Conservation (phyloP, 2,329 filamentous ascomycete species). For the Clarireedia paspali region DNA sequence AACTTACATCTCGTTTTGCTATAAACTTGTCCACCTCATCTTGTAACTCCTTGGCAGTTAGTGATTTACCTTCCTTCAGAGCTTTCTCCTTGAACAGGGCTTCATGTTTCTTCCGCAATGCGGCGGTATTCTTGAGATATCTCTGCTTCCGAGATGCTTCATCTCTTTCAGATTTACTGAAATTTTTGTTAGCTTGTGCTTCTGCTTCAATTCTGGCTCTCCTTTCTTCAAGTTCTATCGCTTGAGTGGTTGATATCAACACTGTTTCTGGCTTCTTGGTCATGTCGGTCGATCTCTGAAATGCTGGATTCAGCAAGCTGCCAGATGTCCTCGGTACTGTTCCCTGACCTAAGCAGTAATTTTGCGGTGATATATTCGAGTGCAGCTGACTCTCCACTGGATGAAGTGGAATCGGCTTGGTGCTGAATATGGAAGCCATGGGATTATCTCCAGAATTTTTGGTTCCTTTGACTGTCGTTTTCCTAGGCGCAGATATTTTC, state of each 20-base stretch:
- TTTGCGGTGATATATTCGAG: too few relatives aligned
- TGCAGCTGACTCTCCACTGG: too few relatives aligned
- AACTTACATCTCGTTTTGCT: constrained; percentile 10
- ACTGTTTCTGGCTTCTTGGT: neutral
- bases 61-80: neutral
- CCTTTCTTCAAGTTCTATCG: neutral
- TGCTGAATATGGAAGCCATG: neutral
- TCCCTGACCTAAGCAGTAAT: too few relatives aligned
- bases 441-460: neutral
- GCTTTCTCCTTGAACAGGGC: neutral
- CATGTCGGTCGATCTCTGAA: too few relatives aligned
- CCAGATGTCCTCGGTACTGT: too few relatives aligned
- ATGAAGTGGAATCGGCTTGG: neutral
- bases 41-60: neutral
- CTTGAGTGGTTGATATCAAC: constrained; percentile 1
- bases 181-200: neutral
- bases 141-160: neutral
- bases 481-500: neutral
- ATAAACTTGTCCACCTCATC: neutral
- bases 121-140: neutral
- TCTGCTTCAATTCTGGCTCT: neutral
- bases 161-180: neutral
- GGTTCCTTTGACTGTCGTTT: too few relatives aligned
- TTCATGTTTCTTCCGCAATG: neutral
- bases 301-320: too few relatives aligned